Conservation (phyloP, 2,329 filamentous ascomycete genomes). For the Ascomycota sp. region DNA sequence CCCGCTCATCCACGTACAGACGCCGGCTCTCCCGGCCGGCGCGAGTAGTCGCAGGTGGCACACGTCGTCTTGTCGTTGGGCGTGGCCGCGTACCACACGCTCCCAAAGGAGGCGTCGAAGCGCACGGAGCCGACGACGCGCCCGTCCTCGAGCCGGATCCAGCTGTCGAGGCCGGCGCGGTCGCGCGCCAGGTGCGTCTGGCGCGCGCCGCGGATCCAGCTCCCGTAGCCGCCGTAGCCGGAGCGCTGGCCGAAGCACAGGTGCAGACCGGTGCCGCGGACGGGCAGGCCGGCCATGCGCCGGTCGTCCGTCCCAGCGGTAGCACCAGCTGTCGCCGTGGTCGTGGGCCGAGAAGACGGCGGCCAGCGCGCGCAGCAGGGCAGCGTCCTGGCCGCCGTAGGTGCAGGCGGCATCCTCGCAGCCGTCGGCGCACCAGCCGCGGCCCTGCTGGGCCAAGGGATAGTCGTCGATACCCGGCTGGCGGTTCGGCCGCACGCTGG, state of each 20-base stretch:
- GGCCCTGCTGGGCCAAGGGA: constrained; percentile 19
- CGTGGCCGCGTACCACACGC: constrained; percentile 29
- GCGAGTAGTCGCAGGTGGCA: constrained; percentile 7
- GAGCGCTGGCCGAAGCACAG: constrained; percentile 43
- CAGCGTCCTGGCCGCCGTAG: constrained; percentile 30
- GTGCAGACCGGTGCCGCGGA: constrained; percentile 22
- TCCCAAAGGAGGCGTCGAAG: constrained; percentile 38
- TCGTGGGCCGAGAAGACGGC: constrained; percentile 46
- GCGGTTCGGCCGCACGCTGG: constrained; percentile 12
- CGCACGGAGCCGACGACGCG: constrained; percentile 27
- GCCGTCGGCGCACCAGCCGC: constrained; percentile 23
- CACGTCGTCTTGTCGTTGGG: constrained; percentile 14
- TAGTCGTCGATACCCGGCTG: constrained; percentile 24
- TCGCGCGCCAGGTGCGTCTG: constrained; percentile 29
- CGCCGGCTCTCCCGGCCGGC: no score
- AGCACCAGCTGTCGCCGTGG: constrained; percentile 41
- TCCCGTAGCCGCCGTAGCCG: constrained; percentile 50
- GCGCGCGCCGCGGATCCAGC: constrained; percentile 39
- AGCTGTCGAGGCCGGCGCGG: constrained; percentile 29
- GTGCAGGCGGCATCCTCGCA: constrained; percentile 15
- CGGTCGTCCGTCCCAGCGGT: constrained; percentile 26
- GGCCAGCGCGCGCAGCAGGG: constrained; percentile 42
- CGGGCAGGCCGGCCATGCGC: constrained; percentile 11
- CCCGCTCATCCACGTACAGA: no score
- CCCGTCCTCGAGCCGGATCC: constrained; percentile 39